Base-by-base conservation (phyloP, 176 grass and related monocot genomes). In the Oryza coarctata region DNA sequence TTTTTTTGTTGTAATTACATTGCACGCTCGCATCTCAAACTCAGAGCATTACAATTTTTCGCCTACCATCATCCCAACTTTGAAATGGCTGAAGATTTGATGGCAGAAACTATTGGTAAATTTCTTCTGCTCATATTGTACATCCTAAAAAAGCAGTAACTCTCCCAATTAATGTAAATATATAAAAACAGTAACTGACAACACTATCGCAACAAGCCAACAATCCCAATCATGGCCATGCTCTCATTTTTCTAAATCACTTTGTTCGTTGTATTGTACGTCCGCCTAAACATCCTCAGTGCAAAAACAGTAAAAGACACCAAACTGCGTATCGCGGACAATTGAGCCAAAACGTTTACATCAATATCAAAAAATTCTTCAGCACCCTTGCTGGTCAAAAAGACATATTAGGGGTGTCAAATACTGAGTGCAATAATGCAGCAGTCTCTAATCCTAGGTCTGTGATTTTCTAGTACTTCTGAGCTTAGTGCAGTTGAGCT, bases 391-490 rank as follows among this genome's bases (percentile, higher is more conserved):
- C 65, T 20, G 62, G 62, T 66, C 76, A 35, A 34, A 47, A 36
- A 34, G 81, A 77, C 22, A 77, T 58, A 71, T 75, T 43, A 14
- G 50, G 12, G 15, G 17, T 25, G 74, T 35, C 61, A 26, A 71
- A 78, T 78, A 83, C 68, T 58, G 32, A 84, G 43, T 71, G 71
- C 68, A 79, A 62, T 66, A 49, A 67, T 50, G 35, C 68, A 86
- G 61, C 82, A 63, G 44, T 62, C 70, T 82, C 85, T 88, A 91
- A 66, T 73, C 82, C 85, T 85, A 88, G 36, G 70, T 47, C 65
- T 83, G 75, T 84, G 32, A 30, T 67, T 61, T 79, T 83, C 49
- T 83, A 73, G 79, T 80, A 75, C 67, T 63, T 29, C 74, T 4
- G 68, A 85, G 49, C 36, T 40, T 62, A 80, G 73, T 50, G 45